phyloP scores from a whole-genome alignment of 768 basidiomycete species.

The Holtermannia corniformis region DNA sequence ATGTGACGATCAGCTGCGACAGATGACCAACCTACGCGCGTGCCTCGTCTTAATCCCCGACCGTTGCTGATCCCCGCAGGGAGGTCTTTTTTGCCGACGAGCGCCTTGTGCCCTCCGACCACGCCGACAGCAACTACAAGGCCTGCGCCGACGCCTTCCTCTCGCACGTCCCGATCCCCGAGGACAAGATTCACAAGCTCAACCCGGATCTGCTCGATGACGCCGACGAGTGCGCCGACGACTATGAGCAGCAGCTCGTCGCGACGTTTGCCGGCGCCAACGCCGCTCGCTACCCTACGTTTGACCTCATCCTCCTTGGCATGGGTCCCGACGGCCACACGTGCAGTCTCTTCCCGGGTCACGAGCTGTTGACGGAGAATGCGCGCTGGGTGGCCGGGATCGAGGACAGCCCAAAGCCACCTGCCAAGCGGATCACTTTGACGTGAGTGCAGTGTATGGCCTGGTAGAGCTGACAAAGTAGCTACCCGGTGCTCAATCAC shows the following conservation, averaged over 20 bases:
- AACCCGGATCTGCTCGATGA: slow-evolving; percentile 54
- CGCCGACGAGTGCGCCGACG: slow-evolving; percentile 42
- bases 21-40: not conserved
- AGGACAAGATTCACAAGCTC: slow-evolving; percentile 70
- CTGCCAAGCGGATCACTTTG: slow-evolving; percentile 77
- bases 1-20: too few relatives aligned
- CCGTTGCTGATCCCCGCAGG: slow-evolving; percentile 46
- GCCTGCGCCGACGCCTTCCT: slow-evolving; percentile 66
- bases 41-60: not conserved
- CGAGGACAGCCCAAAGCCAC: slow-evolving; percentile 90
- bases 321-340: slow-evolving; percentile 99
- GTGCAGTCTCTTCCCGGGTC: slow-evolving; percentile 92
- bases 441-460: slow-evolving; percentile 45
- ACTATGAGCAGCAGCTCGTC: slow-evolving; percentile 54
- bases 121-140: slow-evolving; percentile 83
- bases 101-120: slow-evolving; percentile 83
- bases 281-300: slow-evolving; percentile 89
- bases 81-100: slow-evolving; percentile 97
- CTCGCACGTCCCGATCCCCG: slow-evolving; percentile 69
- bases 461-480: slow-evolving; percentile 4
- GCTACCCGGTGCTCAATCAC: slow-evolving; percentile 42
- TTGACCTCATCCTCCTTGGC: slow-evolving; percentile 93
- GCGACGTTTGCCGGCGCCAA: slow-evolving; percentile 84
- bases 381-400: slow-evolving; percentile 93
- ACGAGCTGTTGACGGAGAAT: slow-evolving; percentile 67